These are phyloP conservation scores for Bruguiera sexangula DNA, from an alignment of 345 rosid genomes.

Conservation along the genomic window DNA sequence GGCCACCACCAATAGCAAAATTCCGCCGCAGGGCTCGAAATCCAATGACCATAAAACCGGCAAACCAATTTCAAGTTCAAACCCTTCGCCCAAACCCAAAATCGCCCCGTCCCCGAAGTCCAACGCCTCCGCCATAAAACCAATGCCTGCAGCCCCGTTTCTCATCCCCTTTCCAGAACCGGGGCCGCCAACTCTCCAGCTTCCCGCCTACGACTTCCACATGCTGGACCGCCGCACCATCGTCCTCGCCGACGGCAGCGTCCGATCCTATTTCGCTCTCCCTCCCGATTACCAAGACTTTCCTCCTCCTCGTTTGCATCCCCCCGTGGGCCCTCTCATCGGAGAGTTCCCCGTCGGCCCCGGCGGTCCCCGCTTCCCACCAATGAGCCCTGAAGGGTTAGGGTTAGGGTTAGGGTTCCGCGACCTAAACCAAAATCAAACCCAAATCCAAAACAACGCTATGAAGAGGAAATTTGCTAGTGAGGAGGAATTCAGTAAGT, in stretches of 20 bases:
- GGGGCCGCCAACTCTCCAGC: constrained; percentile 54
- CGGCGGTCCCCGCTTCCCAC: constrained; percentile 15
- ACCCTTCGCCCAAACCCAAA: constrained; percentile 38
- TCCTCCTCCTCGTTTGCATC: constrained; percentile 24
- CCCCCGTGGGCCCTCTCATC: constrained; percentile 23
- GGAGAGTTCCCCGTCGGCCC: neutral
- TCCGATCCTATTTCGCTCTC: constrained; percentile 90
- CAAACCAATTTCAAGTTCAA: constrained; percentile 25
- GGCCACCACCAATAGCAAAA: constrained; percentile 16
- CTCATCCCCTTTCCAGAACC: constrained; percentile 51
- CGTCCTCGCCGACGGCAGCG: constrained; percentile 80
- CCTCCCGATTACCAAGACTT: constrained; percentile 86
- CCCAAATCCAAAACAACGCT: neutral
- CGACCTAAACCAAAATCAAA: constrained; percentile 17
- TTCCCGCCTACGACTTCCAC: constrained; percentile 83
- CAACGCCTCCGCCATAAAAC: neutral
- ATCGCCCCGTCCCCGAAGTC: constrained; percentile 34
- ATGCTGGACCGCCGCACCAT: constrained; percentile 92
- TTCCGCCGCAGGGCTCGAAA: constrained; percentile 22
- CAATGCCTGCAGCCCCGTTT: constrained; percentile 18
- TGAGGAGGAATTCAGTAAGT: constrained; percentile 38
- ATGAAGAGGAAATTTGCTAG: constrained; percentile 53
- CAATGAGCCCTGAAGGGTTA: constrained; percentile 44
- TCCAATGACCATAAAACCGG: constrained; percentile 16
- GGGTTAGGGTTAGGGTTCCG: constrained; percentile 63